Percentiles rank a stretch among this genome's conserved stretches.
These are phyloP conservation scores for Eucalyptus cladocalyx DNA, from an alignment of 345 rosid species.

Conservation along the genomic window DNA sequence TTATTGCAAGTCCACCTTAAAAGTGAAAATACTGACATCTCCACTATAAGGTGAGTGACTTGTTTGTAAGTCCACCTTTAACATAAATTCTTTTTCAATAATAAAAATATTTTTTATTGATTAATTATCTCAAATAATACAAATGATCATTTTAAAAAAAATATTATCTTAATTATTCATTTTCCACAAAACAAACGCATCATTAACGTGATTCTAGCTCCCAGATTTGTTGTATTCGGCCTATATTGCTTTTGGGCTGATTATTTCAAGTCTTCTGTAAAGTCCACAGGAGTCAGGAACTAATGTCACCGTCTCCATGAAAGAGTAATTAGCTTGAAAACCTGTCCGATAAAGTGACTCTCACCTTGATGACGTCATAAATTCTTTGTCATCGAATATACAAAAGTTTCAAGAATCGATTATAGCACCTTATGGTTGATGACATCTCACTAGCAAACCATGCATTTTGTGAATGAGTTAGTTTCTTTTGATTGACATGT, in stretches of 20 bases:
- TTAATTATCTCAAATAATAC: neutral
- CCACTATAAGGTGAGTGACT: neutral
- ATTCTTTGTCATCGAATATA: too few relatives aligned
- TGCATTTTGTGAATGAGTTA: neutral
- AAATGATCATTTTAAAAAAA: fast-evolving
- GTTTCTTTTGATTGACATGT: neutral
- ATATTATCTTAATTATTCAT: fast-evolving
- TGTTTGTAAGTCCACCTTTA: neutral
- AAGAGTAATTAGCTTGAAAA: neutral
- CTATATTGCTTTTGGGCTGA: neutral
- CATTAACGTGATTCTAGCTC: too few relatives aligned
- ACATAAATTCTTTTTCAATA: too few relatives aligned
- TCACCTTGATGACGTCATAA: too few relatives aligned
- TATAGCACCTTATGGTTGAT: neutral
- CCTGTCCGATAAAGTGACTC: neutral
- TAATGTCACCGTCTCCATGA: neutral
- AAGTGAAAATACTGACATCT: fast-evolving
- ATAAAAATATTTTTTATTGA: too few relatives aligned
- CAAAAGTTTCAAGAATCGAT: neutral
- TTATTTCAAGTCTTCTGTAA: neutral
- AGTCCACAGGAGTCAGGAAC: neutral
- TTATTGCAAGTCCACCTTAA: neutral
- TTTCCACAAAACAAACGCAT: neutral
- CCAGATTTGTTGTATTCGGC: neutral
- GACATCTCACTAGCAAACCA: neutral